Conservation (phyloP, 2,329 filamentous ascomycete genomes). For the Alternaria panax region DNA sequence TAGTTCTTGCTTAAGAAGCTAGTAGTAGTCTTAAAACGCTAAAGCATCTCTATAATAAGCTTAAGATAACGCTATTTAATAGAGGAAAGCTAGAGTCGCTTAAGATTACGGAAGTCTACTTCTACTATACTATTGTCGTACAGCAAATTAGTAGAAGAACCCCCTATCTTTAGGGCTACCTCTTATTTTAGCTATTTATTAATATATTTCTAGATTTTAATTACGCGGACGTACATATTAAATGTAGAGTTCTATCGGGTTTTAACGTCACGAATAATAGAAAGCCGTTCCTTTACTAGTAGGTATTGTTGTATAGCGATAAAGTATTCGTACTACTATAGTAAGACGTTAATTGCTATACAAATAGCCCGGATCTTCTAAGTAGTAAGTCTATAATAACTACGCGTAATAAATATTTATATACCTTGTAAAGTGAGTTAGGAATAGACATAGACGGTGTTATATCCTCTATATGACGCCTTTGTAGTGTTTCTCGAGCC, state of each 20-base stretch:
- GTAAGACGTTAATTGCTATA: neutral
- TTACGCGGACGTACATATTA: conserved; percentile 10
- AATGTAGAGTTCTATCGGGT: conserved; percentile 16
- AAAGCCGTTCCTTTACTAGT: too few relatives aligned
- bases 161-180: neutral
- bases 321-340: neutral
- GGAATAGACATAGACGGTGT: neutral
- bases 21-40: neutral
- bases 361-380: neutral
- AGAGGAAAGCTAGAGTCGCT: neutral
- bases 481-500: neutral
- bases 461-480: neutral
- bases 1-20: neutral
- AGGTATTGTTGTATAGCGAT: neutral
- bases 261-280: conserved; percentile 7
- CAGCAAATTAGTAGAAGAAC: neutral
- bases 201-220: conserved; percentile 17
- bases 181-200: conserved; percentile 18
- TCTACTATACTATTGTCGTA: too few relatives aligned
- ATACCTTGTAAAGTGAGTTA: neutral
- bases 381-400: neutral
- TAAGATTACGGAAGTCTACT: neutral
- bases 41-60: neutral
- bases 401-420: neutral
- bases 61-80: neutral